Conservation (phyloP, 2,329 filamentous ascomycete genomes). For the Lecanoromycetidae sp. region DNA sequence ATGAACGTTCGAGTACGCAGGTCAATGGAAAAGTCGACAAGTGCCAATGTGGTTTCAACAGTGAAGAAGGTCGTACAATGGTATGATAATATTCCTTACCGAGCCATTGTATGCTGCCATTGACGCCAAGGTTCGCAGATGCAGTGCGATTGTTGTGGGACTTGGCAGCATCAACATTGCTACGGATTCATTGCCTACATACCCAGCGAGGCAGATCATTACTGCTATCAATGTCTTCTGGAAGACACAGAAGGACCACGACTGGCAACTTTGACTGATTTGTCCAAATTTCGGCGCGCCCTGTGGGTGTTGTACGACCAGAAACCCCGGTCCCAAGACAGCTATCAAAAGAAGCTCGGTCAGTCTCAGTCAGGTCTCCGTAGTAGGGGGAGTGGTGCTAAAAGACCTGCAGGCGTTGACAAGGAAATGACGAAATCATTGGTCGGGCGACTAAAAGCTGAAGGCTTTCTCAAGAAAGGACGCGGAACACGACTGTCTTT, state of each 20-base stretch:
- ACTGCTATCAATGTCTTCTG: conserved; percentile 17
- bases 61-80: conserved; percentile 8
- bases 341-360: conserved; percentile 3
- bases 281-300: conserved; percentile 8
- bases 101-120: neutral
- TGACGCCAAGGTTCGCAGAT: neutral
- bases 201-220: conserved; percentile 7
- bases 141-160: conserved; percentile 6
- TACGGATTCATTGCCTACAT: conserved; percentile 9
- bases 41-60: conserved; percentile 10
- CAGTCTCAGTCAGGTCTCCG: neutral
- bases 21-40: neutral
- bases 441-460: conserved; percentile 1
- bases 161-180: conserved; percentile 13
- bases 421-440: neutral
- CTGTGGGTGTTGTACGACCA: conserved; percentile 15
- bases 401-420: neutral
- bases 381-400: neutral
- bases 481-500: neutral
- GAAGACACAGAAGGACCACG: conserved; percentile 1
- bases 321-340: too few relatives aligned
- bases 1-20: neutral
- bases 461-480: conserved; percentile 8
- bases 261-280: conserved; percentile 5
- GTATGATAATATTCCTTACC: neutral